A percentile compares a stretch with the other conserved stretches of the same genome.
Conservation (phyloP, 257 asterid species). For the Nicotiana knightiana region DNA sequence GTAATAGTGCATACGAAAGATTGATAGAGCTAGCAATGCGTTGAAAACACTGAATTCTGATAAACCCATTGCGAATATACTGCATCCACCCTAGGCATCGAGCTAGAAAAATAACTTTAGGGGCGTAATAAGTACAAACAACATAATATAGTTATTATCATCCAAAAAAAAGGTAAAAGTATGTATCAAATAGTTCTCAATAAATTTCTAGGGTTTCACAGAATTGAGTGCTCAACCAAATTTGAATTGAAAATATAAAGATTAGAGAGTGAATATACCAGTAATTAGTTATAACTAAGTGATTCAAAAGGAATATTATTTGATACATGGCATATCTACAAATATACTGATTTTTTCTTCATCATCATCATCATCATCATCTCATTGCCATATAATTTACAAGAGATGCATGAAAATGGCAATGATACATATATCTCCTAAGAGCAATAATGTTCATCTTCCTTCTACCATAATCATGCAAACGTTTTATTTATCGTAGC, state of each 20-base stretch:
- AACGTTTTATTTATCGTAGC: slow-evolving; percentile 11
- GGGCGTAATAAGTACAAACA: no score
- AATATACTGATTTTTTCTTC: not conserved
- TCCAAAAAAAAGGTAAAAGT: no score
- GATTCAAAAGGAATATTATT: not conserved
- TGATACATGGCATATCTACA: not conserved
- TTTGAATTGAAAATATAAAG: not conserved
- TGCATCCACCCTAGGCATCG: no score
- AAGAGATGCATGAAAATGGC: not conserved
- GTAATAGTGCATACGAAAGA: no score
- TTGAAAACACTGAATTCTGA: no score
- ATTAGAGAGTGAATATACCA: not conserved
- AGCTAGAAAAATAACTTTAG: no score
- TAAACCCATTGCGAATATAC: no score
- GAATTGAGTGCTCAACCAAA: not conserved
- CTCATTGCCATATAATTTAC: not conserved
- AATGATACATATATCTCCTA: not conserved
- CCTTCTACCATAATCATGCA: not conserved
- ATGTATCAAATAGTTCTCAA: not conserved
- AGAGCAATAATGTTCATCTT: not conserved
- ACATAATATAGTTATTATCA: no score
- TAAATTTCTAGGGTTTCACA: not conserved
- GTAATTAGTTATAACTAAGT: not conserved
- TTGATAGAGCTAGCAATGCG: no score
- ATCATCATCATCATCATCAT: not conserved